A percentile compares a stretch with the other conserved stretches of the same genome.
Evolutionary conservation across 2,329 filamentous ascomycete genomes (phyloP).

Genomic region (Cytospora piceae): DNA sequence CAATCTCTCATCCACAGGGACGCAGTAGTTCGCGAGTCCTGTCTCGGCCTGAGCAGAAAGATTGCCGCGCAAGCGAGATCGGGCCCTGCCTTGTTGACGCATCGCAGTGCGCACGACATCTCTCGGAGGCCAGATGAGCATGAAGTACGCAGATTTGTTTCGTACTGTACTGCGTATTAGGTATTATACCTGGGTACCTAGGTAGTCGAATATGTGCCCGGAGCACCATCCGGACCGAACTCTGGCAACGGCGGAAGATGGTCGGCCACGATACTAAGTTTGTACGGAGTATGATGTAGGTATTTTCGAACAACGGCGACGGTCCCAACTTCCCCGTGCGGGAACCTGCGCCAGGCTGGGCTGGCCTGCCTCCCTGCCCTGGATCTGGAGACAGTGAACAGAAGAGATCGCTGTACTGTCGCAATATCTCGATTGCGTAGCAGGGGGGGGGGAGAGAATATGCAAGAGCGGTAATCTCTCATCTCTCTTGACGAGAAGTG

Average conservation of each 20-base stretch:
- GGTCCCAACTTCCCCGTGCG: slow-evolving; percentile 2
- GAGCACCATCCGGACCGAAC: background rate
- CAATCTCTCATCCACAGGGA: no score
- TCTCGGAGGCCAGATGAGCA: background rate
- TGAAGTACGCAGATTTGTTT: background rate
- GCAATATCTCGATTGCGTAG: slow-evolving; percentile 28
- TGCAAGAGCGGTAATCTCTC: slow-evolving; percentile 28
- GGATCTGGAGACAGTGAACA: slow-evolving; percentile 21
- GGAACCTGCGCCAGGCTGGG: background rate
- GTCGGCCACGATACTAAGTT: background rate
- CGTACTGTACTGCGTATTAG: no score
- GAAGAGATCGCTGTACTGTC: slow-evolving; percentile 24
- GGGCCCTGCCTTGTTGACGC: background rate
- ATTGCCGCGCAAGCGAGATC: slow-evolving; percentile 13
- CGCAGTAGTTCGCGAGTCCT: slow-evolving; percentile 9
- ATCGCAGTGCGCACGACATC: background rate
- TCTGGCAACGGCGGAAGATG: background rate
- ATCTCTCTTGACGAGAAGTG: slow-evolving; percentile 33
- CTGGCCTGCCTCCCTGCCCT: slow-evolving; percentile 2
- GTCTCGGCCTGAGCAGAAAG: slow-evolving; percentile 11
- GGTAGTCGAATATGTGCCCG: background rate
- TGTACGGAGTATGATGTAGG: background rate
- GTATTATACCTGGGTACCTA: background rate
- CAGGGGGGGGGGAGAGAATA: slow-evolving; percentile 16
- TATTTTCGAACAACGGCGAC: background rate